phyloP scores from a whole-genome alignment of 768 basidiomycete genomes.

The Suillus plorans region DNA sequence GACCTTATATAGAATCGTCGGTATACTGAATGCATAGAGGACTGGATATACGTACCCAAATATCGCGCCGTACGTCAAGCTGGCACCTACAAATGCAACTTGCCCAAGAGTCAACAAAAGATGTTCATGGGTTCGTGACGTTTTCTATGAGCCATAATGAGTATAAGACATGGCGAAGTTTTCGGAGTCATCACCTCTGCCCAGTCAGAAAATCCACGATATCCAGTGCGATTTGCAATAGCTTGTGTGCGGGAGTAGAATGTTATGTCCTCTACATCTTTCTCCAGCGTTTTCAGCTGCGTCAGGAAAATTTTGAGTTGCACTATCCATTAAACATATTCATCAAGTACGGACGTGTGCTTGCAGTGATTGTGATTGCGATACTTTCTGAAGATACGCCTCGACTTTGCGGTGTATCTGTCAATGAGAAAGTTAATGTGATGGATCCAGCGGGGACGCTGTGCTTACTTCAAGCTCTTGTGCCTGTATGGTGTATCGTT shows the following conservation, averaged over 20 bases:
- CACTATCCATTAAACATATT: not conserved
- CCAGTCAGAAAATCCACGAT: constrained; percentile 23
- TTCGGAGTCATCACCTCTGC: constrained; percentile 11
- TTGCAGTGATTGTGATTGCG: constrained; percentile 3
- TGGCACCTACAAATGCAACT: constrained; percentile 18
- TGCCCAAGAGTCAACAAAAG: constrained; percentile 5
- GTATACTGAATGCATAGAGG: not conserved
- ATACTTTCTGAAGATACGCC: constrained; percentile 6
- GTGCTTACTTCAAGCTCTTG: not conserved
- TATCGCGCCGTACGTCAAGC: constrained; percentile 26
- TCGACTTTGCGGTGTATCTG: not conserved
- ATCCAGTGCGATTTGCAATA: constrained; percentile 18
- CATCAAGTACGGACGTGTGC: constrained; percentile 4
- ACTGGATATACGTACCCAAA: constrained; percentile 18
- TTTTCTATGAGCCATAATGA: not conserved
- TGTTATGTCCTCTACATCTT: constrained; percentile 1
- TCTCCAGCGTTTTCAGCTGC: constrained; percentile 7
- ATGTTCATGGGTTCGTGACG: constrained; percentile 9
- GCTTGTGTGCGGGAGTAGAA: constrained; percentile 18
- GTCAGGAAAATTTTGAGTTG: not conserved
- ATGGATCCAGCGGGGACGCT: not conserved
- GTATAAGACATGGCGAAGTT: not conserved
- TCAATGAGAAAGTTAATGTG: not conserved
- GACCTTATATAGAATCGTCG: constrained; percentile 11
- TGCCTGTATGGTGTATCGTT: constrained; percentile 1